Evolutionary conservation across 148 eudicot genomes (phyloP).

Genomic region (Camellia japonica): DNA sequence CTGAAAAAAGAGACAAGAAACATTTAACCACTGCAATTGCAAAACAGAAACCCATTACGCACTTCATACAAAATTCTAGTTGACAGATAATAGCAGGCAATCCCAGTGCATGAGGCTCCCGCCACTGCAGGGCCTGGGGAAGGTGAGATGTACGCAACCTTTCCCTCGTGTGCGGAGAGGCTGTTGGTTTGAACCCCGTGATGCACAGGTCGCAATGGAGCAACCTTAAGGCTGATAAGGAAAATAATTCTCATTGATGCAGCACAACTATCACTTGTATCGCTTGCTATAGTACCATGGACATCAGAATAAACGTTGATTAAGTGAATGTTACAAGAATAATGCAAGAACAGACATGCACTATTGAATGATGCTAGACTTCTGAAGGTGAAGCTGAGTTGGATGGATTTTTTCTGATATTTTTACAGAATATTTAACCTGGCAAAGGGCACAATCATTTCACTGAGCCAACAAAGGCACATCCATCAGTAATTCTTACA

Average conservation of each 20-base stretch:
- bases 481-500: not conserved
- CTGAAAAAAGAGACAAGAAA: constrained; percentile 29
- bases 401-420: not conserved
- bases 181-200: too few relatives aligned
- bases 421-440: not conserved
- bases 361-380: not conserved
- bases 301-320: not conserved
- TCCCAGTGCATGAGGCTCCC: too few relatives aligned
- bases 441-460: not conserved
- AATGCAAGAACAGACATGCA: not conserved
- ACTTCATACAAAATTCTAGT: not conserved
- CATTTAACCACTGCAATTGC: not conserved
- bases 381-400: not conserved
- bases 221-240: too few relatives aligned
- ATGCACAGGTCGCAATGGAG: too few relatives aligned
- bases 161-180: too few relatives aligned
- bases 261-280: not conserved
- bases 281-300: not conserved
- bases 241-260: not conserved
- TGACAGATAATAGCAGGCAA: not conserved
- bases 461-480: not conserved
- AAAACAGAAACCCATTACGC: not conserved
- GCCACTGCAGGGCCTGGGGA: too few relatives aligned
- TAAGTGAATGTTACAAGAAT: not conserved
- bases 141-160: too few relatives aligned